Conservation (phyloP, 2,329 filamentous ascomycete species). For the Keithomyces neogunnii region DNA sequence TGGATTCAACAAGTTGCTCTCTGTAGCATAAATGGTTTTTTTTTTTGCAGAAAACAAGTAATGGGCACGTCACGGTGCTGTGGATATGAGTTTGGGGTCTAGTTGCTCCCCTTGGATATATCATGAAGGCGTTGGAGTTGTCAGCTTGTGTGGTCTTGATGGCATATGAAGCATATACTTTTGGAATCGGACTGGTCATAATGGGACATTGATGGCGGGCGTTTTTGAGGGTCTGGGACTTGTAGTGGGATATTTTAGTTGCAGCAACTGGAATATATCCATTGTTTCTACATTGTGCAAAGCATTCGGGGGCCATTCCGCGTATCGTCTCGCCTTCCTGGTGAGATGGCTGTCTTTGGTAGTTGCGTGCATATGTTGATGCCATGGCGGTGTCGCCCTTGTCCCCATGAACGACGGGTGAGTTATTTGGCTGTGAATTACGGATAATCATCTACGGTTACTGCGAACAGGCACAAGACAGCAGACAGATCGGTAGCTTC, state of each 20-base stretch:
- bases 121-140: not conserved
- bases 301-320: too few relatives aligned
- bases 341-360: too few relatives aligned
- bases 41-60: not conserved
- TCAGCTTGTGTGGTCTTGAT: not conserved
- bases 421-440: too few relatives aligned
- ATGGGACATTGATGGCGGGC: not conserved
- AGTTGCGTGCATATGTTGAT: too few relatives aligned
- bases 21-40: conserved; percentile 4
- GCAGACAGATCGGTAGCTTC: not conserved
- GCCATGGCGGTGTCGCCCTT: too few relatives aligned
- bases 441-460: too few relatives aligned
- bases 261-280: too few relatives aligned
- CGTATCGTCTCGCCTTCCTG: too few relatives aligned
- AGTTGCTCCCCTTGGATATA: not conserved
- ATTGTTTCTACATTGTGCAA: too few relatives aligned
- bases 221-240: not conserved
- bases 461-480: not conserved
- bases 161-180: not conserved
- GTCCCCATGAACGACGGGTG: too few relatives aligned
- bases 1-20: conserved; percentile 37
- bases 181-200: too few relatives aligned
- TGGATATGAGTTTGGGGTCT: not conserved
- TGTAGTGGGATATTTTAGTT: not conserved
- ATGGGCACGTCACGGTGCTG: too few relatives aligned